Percentiles rank a stretch among this genome's conserved stretches.
These are phyloP conservation scores for Sinapis alba DNA, from an alignment of 441 rosid species.

Conservation along the genomic window DNA sequence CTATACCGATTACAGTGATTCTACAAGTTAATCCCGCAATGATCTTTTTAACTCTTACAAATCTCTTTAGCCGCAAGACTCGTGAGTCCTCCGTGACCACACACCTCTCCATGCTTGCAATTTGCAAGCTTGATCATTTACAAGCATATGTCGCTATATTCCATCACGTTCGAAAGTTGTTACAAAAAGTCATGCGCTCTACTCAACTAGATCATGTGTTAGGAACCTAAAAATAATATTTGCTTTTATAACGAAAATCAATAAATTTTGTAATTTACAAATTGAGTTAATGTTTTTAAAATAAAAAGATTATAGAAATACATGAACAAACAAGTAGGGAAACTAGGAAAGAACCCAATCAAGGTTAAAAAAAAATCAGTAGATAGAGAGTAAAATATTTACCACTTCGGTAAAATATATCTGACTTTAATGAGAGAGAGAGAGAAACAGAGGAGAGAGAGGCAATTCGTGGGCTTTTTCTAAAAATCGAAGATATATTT, in stretches of 20 bases:
- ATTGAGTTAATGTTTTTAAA: too few species aligned
- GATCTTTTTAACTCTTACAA: not conserved
- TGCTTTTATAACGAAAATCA: not conserved
- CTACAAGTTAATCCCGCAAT: not conserved
- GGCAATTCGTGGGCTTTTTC: constrained; percentile 5
- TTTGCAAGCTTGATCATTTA: not conserved
- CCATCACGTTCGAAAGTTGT: not conserved
- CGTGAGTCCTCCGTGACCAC: constrained; percentile 8
- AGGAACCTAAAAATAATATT: not conserved
- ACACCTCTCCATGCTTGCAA: not conserved
- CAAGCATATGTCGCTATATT: not conserved
- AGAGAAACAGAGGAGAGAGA: constrained; percentile 9
- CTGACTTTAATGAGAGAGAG: constrained; percentile 18
- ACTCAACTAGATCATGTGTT: not conserved
- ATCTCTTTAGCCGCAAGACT: not conserved
- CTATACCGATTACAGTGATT: not conserved
- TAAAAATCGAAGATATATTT: constrained; percentile 31
- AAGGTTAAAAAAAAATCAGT: not conserved
- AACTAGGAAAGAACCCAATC: not conserved
- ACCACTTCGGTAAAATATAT: constrained; percentile 18
- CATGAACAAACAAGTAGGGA: constrained; percentile 13
- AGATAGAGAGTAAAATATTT: not conserved
- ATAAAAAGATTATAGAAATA: not conserved
- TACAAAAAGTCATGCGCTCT: not conserved
- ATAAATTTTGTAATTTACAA: not conserved